Conservation (phyloP, 148 eudicot genomes). For the Talinum fruticosum region DNA sequence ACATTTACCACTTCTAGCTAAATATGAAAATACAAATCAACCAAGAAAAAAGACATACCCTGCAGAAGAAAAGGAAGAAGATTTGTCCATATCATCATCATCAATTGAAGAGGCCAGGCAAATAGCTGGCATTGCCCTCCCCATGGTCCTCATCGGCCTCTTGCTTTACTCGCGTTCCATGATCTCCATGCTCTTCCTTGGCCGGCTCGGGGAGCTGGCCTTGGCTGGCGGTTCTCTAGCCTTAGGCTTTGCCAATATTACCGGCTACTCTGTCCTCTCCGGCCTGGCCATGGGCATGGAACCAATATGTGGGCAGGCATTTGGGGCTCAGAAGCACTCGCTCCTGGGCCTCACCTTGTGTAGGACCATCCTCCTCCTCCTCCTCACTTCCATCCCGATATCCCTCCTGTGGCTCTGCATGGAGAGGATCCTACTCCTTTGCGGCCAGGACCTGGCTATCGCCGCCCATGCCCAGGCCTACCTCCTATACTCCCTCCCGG, state of each 20-base stretch:
- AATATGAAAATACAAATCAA: not conserved
- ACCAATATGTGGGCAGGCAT: slow-evolving; percentile 67
- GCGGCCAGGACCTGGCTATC: slow-evolving; percentile 41
- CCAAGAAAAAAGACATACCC: not conserved
- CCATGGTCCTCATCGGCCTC: slow-evolving; percentile 44
- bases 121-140: slow-evolving; percentile 37
- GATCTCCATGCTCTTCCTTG: slow-evolving; percentile 49
- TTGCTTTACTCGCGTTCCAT: slow-evolving; percentile 50
- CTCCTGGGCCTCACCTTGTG: slow-evolving; percentile 39
- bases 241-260: slow-evolving; percentile 52
- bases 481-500: slow-evolving; percentile 45
- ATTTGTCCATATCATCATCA: not conserved
- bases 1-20: not conserved
- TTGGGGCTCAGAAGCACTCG: slow-evolving; percentile 39
- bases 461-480: slow-evolving; percentile 41
- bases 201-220: slow-evolving; percentile 52
- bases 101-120: slow-evolving; percentile 26
- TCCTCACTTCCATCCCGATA: slow-evolving; percentile 42
- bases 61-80: not conserved
- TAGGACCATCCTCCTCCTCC: slow-evolving; percentile 42
- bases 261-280: slow-evolving; percentile 51
- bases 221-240: slow-evolving; percentile 65
- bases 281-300: slow-evolving; percentile 69
- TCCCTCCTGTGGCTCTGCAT: slow-evolving; percentile 50
- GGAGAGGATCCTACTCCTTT: slow-evolving; percentile 36